These are phyloP conservation scores for Lactarius psammicola DNA, from an alignment of 768 basidiomycete species.

Conservation along the genomic window DNA sequence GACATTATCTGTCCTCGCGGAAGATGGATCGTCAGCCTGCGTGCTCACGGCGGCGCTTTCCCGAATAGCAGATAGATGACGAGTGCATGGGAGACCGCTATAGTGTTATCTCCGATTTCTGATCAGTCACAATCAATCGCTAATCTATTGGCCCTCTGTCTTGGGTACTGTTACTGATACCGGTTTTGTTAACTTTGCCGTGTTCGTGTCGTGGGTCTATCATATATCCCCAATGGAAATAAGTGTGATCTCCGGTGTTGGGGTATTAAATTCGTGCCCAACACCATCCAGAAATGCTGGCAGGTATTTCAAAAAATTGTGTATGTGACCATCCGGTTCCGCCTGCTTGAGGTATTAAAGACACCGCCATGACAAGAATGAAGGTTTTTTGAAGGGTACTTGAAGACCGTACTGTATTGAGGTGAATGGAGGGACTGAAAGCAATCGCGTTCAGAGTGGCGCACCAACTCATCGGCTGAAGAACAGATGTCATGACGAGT, in stretches of 20 bases:
- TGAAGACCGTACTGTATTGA: too few species aligned
- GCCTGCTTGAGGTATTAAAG: not conserved
- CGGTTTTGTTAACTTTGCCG: not conserved
- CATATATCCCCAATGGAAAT: not conserved
- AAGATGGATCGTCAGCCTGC: constrained; percentile 23
- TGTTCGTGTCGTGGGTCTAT: not conserved
- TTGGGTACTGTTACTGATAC: not conserved
- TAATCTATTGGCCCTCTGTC: not conserved
- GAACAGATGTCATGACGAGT: not conserved
- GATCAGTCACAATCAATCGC: not conserved
- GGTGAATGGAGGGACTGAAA: not conserved
- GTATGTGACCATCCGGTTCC: not conserved
- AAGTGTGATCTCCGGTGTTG: not conserved
- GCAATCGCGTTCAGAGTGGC: not conserved
- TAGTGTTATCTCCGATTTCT: not conserved
- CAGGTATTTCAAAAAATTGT: not conserved
- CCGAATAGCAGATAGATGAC: not conserved
- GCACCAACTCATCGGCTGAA: not conserved
- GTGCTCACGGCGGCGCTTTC: constrained; percentile 21
- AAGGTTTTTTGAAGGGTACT: not conserved
- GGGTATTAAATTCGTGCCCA: not conserved
- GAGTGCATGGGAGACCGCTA: not conserved
- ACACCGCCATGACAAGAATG: not conserved
- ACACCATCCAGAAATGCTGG: not conserved
- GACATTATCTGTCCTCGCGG: constrained; percentile 18